Conservation (phyloP, 2,329 filamentous ascomycete genomes). For the Diplodia sapinea region DNA sequence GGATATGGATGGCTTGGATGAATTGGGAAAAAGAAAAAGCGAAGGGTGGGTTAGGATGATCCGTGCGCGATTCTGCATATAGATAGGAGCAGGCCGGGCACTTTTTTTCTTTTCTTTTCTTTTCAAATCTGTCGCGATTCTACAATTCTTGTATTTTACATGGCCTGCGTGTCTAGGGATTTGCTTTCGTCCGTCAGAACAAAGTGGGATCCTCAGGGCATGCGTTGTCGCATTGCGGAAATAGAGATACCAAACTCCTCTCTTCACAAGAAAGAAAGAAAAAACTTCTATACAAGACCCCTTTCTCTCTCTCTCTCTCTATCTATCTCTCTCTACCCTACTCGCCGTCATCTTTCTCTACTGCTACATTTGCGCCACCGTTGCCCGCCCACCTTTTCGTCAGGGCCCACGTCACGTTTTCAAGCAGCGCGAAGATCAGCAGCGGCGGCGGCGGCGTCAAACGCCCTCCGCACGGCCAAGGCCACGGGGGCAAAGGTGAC, state of each 20-base stretch:
- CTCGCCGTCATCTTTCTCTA: neutral
- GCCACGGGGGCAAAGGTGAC: slow-evolving; percentile 69
- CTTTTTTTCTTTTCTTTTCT: neutral
- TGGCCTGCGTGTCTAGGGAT: slow-evolving; percentile 22
- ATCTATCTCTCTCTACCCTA: neutral
- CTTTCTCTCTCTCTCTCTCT: neutral
- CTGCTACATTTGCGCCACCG: too few relatives aligned
- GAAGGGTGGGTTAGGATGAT: neutral
- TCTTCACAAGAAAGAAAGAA: slow-evolving; percentile 3
- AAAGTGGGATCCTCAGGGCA: neutral
- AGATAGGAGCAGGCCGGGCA: slow-evolving; percentile 15
- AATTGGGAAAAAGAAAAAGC: neutral
- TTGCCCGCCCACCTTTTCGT: too few relatives aligned
- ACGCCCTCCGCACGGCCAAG: slow-evolving; percentile 69
- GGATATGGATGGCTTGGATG: neutral
- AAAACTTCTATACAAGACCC: neutral
- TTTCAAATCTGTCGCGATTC: neutral
- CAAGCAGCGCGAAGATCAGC: neutral
- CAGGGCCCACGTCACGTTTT: too few relatives aligned
- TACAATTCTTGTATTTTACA: slow-evolving; percentile 15
- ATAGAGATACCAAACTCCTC: slow-evolving; percentile 30
- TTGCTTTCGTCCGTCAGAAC: neutral
- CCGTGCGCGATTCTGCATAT: slow-evolving; percentile 5
- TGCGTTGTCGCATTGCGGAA: neutral
- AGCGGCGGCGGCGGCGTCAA: slow-evolving; percentile 50